phyloP scores from a whole-genome alignment of 78 protist genomes.

The Dictyostelium intermedium region DNA sequence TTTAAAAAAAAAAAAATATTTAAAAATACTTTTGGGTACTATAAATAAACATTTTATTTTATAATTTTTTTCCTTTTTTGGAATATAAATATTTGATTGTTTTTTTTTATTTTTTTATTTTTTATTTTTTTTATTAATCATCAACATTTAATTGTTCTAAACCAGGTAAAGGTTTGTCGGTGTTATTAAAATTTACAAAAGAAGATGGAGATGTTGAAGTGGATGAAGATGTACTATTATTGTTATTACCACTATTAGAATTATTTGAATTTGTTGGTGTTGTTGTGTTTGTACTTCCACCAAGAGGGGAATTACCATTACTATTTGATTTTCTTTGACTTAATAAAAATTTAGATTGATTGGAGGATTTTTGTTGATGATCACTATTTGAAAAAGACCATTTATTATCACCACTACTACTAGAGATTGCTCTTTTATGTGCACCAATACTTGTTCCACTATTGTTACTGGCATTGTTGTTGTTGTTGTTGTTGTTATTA shows the following conservation, averaged over 20 bases:
- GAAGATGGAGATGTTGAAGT: conserved; percentile 1
- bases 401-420: conserved; percentile 6
- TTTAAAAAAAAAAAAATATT: background rate
- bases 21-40: too few relatives aligned
- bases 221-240: background rate
- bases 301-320: background rate
- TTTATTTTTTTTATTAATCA: background rate
- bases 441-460: background rate
- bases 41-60: too few relatives aligned
- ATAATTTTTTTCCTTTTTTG: background rate
- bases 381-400: conserved; percentile 9
- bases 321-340: conserved; percentile 5
- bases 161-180: background rate
- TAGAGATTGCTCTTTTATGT: background rate
- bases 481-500: background rate
- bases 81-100: background rate
- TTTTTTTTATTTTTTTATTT: background rate
- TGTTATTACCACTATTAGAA: background rate
- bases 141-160: background rate
- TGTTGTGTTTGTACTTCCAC: background rate
- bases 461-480: too few relatives aligned
- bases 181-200: background rate
- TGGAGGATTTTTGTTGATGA: background rate
- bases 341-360: background rate
- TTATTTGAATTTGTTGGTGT: background rate